Evolutionary conservation across 495 filamentous ascomycete species (phyloP), one percentile per base, ranked within the genome.

Genomic region (Echria macrotheca): DNA sequence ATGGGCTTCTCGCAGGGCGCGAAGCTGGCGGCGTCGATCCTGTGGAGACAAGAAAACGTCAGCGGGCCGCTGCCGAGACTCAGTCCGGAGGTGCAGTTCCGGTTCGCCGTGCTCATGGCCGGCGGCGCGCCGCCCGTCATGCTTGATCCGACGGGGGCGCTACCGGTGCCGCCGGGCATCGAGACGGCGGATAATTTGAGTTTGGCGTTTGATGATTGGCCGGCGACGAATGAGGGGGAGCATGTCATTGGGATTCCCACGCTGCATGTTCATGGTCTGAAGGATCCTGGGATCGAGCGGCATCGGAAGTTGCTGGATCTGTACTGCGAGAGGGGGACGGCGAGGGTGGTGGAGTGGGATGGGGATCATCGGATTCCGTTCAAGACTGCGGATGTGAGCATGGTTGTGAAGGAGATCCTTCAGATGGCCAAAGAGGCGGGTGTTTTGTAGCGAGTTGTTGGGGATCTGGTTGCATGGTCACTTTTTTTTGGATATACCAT

Each of bases 261-360:
- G 11, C 49, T 84, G 21, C 82, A 86, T 63, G 75, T 86, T 4
- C 82, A 84, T 63, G 82, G 82, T 0, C 48, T 76, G 59, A 61
- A 56, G 28, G 82, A 86, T 56, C 58, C 64, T 36, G 79, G 78
- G 0, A 49, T 84, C 23, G 55, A 72, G 35, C 48, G 75, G 24
- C 81, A 84, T 50, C 56, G 69, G 48, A 62, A 69, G 51, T 57
- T 85, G 56, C 47, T 71, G 8, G 54, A 69, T 6, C 56, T 71
- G 44, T 83, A 77, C 58, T 79, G 72, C 57, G 69, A 76, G 21
- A 38, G 57, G 26, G 60, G 58, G 1, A 73, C 54, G 24, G 53
- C 68, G 17, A 66, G 52, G 52, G 22, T 84, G 49, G 55, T 83
- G 12, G 78, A 84, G 64, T 84, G 80, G 82, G 72, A 80, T 19